These are phyloP conservation scores for Dothideomycetes sp. DNA, from an alignment of 2,329 filamentous ascomycete genomes.

Conservation along the genomic window DNA sequence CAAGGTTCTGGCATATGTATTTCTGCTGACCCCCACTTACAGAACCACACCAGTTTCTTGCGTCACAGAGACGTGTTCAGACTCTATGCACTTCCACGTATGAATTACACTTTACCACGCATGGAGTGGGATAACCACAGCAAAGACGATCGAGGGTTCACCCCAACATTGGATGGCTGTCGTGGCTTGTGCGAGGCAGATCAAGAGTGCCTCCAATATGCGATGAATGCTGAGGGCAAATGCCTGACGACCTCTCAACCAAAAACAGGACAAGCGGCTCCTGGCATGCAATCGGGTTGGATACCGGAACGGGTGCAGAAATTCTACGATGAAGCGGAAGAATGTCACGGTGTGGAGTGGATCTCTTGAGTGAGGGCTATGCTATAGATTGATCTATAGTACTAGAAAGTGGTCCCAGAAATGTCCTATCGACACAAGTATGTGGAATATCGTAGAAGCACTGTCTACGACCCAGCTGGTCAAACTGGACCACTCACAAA, in stretches of 20 bases:
- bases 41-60: constrained; percentile 15
- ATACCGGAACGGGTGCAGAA: neutral
- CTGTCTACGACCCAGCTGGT: no score
- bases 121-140: constrained; percentile 24
- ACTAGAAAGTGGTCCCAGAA: no score
- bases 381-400: no score
- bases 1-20: neutral
- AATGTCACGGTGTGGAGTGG: neutral
- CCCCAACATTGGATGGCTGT: constrained; percentile 19
- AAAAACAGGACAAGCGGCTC: neutral
- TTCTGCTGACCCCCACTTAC: no score
- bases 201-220: constrained; percentile 21
- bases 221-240: neutral
- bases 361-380: no score
- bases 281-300: constrained; percentile 2
- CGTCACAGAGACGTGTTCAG: constrained; percentile 25
- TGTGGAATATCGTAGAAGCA: no score
- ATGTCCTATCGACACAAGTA: no score
- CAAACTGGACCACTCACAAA: no score
- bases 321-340: constrained; percentile 1
- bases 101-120: constrained; percentile 16
- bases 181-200: constrained; percentile 18
- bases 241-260: neutral
- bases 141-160: constrained; percentile 15
- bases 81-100: constrained; percentile 20